Evolutionary conservation across 306 rosid species (phyloP), one percentile per base, ranked within the genome.

Genomic region (Rosa multiflora): DNA sequence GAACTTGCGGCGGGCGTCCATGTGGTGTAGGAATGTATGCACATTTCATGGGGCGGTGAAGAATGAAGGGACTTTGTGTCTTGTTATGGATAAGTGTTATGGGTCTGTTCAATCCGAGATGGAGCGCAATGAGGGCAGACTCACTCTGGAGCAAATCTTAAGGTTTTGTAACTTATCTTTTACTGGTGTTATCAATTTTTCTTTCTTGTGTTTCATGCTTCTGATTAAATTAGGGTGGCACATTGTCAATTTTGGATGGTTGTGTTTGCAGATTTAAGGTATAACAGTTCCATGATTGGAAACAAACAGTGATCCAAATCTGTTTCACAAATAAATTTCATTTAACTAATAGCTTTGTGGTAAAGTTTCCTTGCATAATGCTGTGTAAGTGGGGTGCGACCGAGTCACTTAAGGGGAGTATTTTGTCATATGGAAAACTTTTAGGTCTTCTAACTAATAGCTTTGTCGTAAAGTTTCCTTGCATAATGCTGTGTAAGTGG

Each of bases 1-100:
- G 78, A 88, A 84, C 83, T 83, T 95, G 92, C 90, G 96, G 55
- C 87, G 94, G 53, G 93, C 98, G 10, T 93, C 99, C 11, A 89
- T 95, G 99, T 95, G 99, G 99, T 95, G 99, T 70, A 78, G 99
- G 82, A 95, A 95, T 84, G 94, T 95, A 49, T 95, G 99, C 70
- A 90, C 96, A 9, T 95, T 95, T 83, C 99, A 95, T 87, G 99
- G 98, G 70, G 88, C 93, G 18, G 81, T 83, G 86, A 91, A 82
- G 80, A 46, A 85, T 87, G 97, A 93, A 6, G 96, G 93, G 39
- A 85, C 96, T 59, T 83, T 95, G 83, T 90, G 95, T 71, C 96
- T 95, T 72, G 97, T 95, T 62, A 89, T 91, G 93, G 98, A 95
- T 70, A 82, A 79, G 86, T 91, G 99, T 71, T 85, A 83, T 73